A percentile compares a stretch with the other conserved stretches of the same genome.
phyloP scores from a whole-genome alignment of 371 early-diverging fungal species.

The Mucor racemosus region DNA sequence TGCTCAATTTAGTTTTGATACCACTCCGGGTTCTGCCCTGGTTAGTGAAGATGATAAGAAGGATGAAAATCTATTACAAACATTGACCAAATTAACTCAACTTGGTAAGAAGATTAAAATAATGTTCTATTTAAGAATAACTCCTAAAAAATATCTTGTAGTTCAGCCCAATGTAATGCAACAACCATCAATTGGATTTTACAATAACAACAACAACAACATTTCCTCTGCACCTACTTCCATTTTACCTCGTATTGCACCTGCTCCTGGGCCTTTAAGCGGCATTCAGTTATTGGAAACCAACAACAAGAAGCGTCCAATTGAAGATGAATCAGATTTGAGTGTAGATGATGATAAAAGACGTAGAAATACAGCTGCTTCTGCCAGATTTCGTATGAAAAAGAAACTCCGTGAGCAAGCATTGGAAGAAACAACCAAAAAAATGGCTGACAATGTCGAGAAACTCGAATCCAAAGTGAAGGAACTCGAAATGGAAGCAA shows the following conservation, averaged over 20 bases:
- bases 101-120: constrained; percentile 10
- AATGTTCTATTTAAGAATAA: neutral
- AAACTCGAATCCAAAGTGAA: constrained; percentile 68
- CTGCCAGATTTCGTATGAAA: constrained; percentile 90
- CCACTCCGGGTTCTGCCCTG: constrained; percentile 52
- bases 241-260: constrained; percentile 27
- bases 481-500: constrained; percentile 87
- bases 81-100: constrained; percentile 15
- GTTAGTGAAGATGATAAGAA: constrained; percentile 30
- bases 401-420: constrained; percentile 85
- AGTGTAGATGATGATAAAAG: constrained; percentile 80
- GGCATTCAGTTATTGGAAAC: constrained; percentile 12
- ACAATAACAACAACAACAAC: neutral
- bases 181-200: constrained; percentile 2
- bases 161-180: constrained; percentile 7
- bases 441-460: constrained; percentile 74
- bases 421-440: constrained; percentile 76
- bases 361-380: constrained; percentile 90
- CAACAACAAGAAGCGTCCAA: constrained; percentile 11
- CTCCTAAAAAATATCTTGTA: neutral
- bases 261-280: constrained; percentile 17
- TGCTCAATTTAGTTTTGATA: constrained; percentile 60
- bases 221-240: neutral
- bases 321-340: constrained; percentile 8
- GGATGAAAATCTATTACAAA: constrained; percentile 10